phyloP scores from a whole-genome alignment of 371 early-diverging fungal species.

The Gilbertella persicaria region DNA sequence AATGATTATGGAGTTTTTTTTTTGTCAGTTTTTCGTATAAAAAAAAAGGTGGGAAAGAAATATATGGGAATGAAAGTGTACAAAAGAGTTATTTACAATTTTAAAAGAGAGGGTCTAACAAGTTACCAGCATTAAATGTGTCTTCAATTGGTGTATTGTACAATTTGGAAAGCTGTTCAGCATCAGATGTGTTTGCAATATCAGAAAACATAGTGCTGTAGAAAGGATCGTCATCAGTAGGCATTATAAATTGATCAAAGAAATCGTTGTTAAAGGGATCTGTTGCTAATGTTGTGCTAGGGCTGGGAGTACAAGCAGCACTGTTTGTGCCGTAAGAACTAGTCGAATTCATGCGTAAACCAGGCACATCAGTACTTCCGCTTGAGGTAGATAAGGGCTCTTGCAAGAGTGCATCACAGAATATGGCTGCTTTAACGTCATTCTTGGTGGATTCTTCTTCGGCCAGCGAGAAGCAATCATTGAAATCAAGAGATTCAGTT shows the following conservation, averaged over 20 bases:
- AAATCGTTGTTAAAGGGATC: slow-evolving; percentile 26
- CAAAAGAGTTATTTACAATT: not conserved
- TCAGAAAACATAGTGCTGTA: slow-evolving; percentile 19
- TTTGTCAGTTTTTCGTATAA: too few relatives aligned
- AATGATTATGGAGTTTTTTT: too few relatives aligned
- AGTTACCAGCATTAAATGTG: slow-evolving; percentile 13
- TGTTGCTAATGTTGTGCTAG: slow-evolving; percentile 15
- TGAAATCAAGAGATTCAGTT: slow-evolving; percentile 44
- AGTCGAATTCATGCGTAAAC: slow-evolving; percentile 8
- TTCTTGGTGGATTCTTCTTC: slow-evolving; percentile 28
- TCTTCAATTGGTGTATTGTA: slow-evolving; percentile 22
- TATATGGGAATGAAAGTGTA: not conserved
- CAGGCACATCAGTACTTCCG: not conserved
- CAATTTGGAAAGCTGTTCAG: slow-evolving; percentile 23
- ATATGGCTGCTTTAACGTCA: slow-evolving; percentile 17
- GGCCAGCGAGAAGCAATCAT: slow-evolving; percentile 53
- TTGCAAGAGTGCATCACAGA: slow-evolving; percentile 24
- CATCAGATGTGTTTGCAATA: slow-evolving; percentile 10
- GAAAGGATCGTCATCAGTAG: slow-evolving; percentile 31
- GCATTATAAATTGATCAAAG: slow-evolving; percentile 42
- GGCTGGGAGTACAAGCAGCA: slow-evolving; percentile 37
- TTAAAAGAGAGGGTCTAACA: slow-evolving; percentile 37
- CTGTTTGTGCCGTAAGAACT: slow-evolving; percentile 21
- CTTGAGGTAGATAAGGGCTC: slow-evolving; percentile 10
- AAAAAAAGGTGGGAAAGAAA: too few relatives aligned